A percentile compares a stretch with the other conserved stretches of the same genome.
phyloP scores from a whole-genome alignment of 2,329 filamentous ascomycete genomes.

The Aspergillus latus region DNA sequence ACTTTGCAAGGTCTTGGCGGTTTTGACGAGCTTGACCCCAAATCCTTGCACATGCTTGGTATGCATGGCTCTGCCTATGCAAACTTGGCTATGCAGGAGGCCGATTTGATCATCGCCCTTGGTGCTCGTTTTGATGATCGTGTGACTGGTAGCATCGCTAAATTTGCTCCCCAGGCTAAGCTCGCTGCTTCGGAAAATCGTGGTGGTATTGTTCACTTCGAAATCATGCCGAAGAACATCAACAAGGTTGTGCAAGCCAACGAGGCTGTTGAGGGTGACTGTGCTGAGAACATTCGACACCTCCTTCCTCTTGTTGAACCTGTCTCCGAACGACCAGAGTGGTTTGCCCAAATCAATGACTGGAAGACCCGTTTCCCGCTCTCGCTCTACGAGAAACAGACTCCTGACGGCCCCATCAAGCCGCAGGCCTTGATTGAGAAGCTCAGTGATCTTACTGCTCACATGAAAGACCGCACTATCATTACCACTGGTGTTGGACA shows the following conservation, averaged over 20 bases:
- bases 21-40: constrained; percentile 89
- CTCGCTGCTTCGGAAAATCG: constrained; percentile 78
- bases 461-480: constrained; percentile 79
- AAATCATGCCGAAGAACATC: constrained; percentile 99
- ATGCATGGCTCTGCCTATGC: constrained; percentile 98
- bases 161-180: constrained; percentile 87
- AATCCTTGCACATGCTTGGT: constrained; percentile 95
- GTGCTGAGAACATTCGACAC: constrained; percentile 71
- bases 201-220: constrained; percentile 95
- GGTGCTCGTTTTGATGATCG: constrained; percentile 95
- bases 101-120: constrained; percentile 91
- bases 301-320: constrained; percentile 71
- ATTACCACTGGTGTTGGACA: constrained; percentile 95
- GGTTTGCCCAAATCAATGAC: constrained; percentile 83
- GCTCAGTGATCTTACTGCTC: constrained; percentile 77
- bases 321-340: constrained; percentile 69
- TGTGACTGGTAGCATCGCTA: constrained; percentile 76
- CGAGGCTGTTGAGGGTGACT: constrained; percentile 92
- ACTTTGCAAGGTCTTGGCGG: constrained; percentile 91
- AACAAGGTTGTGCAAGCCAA: constrained; percentile 98
- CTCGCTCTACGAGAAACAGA: constrained; percentile 74
- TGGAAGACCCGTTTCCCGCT: constrained; percentile 95
- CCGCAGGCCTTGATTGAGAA: constrained; percentile 90
- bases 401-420: constrained; percentile 79
- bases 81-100: constrained; percentile 97